phyloP scores from a whole-genome alignment of 176 grass and related monocot genomes.

The Paspalum vaginatum region DNA sequence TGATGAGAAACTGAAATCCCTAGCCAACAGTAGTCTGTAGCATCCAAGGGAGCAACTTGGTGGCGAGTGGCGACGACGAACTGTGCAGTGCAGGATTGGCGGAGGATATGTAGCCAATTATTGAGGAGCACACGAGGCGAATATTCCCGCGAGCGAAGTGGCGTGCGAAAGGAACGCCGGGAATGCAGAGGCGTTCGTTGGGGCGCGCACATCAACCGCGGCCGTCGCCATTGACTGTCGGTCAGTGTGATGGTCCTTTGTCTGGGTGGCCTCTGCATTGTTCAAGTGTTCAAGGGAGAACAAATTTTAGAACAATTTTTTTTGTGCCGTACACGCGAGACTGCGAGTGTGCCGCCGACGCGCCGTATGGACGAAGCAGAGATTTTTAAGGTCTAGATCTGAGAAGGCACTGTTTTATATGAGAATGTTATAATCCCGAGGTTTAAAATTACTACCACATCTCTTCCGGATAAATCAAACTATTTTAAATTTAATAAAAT shows the following conservation, averaged over 20 bases:
- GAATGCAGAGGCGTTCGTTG: background rate
- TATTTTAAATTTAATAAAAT: too few species aligned
- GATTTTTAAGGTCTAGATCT: too few species aligned
- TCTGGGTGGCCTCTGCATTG: too few species aligned
- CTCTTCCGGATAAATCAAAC: too few species aligned
- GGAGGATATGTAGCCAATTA: slow-evolving; percentile 3
- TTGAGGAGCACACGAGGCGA: background rate
- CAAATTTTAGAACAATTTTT: too few species aligned
- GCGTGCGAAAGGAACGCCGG: background rate
- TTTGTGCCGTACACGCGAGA: too few species aligned
- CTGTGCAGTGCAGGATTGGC: slow-evolving; percentile 3
- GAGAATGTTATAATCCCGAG: too few species aligned
- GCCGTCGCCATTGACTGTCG: background rate
- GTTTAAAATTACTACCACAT: too few species aligned
- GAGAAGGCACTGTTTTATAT: too few species aligned
- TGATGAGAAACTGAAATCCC: background rate
- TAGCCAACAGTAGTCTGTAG: background rate
- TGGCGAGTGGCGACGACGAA: background rate
- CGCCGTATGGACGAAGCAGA: too few species aligned
- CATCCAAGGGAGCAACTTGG: background rate
- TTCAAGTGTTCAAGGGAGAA: too few species aligned
- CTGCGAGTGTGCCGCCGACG: too few species aligned
- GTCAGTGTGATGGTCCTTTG: background rate
- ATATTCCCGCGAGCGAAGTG: slow-evolving; percentile 11
- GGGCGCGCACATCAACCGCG: background rate